A percentile compares a stretch with the other conserved stretches of the same genome.
Evolutionary conservation across 2,329 filamentous ascomycete genomes (phyloP).

Genomic region (Apiospora marii): DNA sequence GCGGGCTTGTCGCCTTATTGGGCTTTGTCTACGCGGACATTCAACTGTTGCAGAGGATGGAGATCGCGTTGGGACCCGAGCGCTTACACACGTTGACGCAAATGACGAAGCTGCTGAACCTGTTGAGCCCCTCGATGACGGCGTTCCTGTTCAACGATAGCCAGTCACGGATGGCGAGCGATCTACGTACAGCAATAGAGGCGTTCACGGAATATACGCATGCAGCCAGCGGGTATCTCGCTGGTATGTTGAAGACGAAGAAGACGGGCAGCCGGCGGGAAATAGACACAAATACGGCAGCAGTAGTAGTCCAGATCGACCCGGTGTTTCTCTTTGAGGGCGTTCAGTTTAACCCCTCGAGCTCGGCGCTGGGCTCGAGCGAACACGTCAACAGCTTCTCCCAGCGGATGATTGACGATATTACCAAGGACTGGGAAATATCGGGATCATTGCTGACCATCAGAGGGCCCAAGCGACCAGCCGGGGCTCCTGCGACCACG

Average conservation of each 20-base stretch:
- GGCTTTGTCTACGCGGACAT: constrained; percentile 41
- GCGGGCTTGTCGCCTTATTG: constrained; percentile 44
- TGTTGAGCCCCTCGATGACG: constrained; percentile 39
- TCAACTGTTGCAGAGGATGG: constrained; percentile 34
- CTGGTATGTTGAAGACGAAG: constrained; percentile 27
- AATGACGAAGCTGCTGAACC: constrained; percentile 37
- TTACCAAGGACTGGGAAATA: constrained; percentile 53
- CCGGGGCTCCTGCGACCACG: constrained; percentile 35
- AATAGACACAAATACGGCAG: neutral
- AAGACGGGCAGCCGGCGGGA: constrained; percentile 1
- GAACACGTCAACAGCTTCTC: constrained; percentile 49
- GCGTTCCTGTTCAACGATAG: constrained; percentile 39
- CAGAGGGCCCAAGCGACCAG: constrained; percentile 46
- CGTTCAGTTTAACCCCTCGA: constrained; percentile 24
- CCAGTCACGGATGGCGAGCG: constrained; percentile 28
- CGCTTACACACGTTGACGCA: constrained; percentile 36
- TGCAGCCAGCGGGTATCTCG: constrained; percentile 34
- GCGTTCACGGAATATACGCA: constrained; percentile 38
- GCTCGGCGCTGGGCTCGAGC: constrained; percentile 31
- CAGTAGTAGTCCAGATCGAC: constrained; percentile 28
- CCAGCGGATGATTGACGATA: constrained; percentile 53
- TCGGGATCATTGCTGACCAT: constrained; percentile 46
- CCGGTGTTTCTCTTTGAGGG: constrained; percentile 36
- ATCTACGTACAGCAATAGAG: constrained; percentile 31
- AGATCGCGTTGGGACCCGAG: constrained; percentile 33